Evolutionary conservation across 345 rosid species (phyloP), one percentile per base, ranked within the genome.

Genomic region (Noccaea bulbosa): DNA sequence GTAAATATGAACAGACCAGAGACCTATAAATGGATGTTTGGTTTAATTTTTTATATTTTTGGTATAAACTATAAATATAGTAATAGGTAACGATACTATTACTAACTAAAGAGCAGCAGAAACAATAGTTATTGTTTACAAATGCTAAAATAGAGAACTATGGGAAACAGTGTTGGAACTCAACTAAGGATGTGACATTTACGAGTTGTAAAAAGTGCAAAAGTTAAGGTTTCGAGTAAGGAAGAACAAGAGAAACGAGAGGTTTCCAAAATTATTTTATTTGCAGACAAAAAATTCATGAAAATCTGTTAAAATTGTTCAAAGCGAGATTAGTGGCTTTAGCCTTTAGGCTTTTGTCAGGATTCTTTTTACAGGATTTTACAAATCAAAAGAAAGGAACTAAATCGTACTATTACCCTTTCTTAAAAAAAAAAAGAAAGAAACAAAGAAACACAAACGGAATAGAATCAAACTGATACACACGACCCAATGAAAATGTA

Each of bases 91-190:
- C 30, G 12, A 9, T 8, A 65, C 10, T 39, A 17, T 40, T 49
- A 30, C 72, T 40, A 58, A 15, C 58, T 73, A 65, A 43, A 49
- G 72, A 65, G 53, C 4, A 22, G 50, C 33, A 54, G 4, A 30
- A 43, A 71, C 46, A 46, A 4, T 47, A 15, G 4, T 16, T 4
- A 32, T 34, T 38, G 15, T 48, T 35, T 0, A 8, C 0, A 12
- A 49, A 56, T 59, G 14, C 20, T 35, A 27, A 57, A 63, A 32
- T 8, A 22, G 44, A 60, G 45, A 33, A 38, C 43, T 45, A 73
- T 67, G 73, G 73, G 59, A 33, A 11, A 17, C 37, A 54, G 78
- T 59, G 50, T 74, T 74, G 73, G 62, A 67, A 67, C 63, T 59
- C 56, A 60, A 60, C 68, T 51, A 59, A 59, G 34, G 78, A 74